These are phyloP conservation scores for Calycina herbarum DNA, from an alignment of 2,329 filamentous ascomycete genomes.

Conservation along the genomic window DNA sequence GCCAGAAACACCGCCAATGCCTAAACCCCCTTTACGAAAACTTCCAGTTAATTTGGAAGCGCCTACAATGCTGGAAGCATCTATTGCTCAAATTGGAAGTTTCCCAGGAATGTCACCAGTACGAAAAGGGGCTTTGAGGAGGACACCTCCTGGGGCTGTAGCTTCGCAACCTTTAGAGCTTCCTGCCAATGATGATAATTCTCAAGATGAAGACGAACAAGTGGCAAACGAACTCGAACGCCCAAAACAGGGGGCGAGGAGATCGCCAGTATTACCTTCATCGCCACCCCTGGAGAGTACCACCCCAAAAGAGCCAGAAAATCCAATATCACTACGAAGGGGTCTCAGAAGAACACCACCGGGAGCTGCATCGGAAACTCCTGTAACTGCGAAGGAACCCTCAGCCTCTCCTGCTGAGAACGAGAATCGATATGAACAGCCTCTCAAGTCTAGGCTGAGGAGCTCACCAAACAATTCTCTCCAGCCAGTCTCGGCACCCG, in stretches of 20 bases:
- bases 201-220: neutral
- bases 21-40: neutral
- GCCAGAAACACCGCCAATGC: neutral
- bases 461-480: neutral
- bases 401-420: neutral
- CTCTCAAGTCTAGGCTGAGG: neutral
- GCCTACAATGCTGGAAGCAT: neutral
- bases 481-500: neutral
- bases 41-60: neutral
- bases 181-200: neutral
- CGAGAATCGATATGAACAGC: neutral
- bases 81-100: constrained; percentile 4
- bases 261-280: neutral
- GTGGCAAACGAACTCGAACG: neutral
- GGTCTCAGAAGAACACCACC: neutral
- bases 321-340: neutral
- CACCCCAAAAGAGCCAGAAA: neutral
- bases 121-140: constrained; percentile 17
- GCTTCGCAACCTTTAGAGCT: neutral
- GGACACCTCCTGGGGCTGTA: constrained; percentile 14
- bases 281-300: neutral
- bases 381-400: neutral
- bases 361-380: neutral
- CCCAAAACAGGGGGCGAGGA: neutral
- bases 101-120: constrained; percentile 1